Percentiles rank a stretch among this genome's conserved stretches.
These are phyloP conservation scores for Dichotomopilus funicola DNA, from an alignment of 2,329 filamentous ascomycete species.

Conservation along the genomic window DNA sequence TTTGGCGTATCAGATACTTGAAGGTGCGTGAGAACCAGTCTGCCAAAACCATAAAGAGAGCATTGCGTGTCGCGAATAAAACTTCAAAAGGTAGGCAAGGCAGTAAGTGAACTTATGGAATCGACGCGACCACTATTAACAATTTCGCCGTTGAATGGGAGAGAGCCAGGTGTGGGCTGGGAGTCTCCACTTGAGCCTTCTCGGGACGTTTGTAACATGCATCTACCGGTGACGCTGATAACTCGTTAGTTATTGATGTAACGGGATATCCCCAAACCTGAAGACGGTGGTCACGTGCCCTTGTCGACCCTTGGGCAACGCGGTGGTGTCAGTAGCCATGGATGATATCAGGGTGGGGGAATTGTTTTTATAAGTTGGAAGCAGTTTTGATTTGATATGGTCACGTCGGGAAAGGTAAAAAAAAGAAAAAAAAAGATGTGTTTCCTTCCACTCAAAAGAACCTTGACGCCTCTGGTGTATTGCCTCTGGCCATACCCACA, in stretches of 20 bases:
- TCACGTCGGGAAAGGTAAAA: background rate
- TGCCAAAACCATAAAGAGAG: slow-evolving; percentile 18
- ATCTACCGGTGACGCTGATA: background rate
- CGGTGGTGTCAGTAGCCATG: too few relatives aligned
- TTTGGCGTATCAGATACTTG: slow-evolving; percentile 12
- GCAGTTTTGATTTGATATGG: too few relatives aligned
- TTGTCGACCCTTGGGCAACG: too few relatives aligned
- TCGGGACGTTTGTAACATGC: background rate
- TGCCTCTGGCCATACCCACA: background rate
- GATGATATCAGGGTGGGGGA: too few relatives aligned
- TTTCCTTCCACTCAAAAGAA: background rate
- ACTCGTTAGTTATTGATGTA: too few relatives aligned
- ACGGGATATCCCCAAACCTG: too few relatives aligned
- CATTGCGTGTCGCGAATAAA: slow-evolving; percentile 5
- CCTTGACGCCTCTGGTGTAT: slow-evolving; percentile 1
- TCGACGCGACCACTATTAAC: slow-evolving; percentile 3
- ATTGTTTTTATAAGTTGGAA: too few relatives aligned
- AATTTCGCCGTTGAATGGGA: slow-evolving; percentile 10
- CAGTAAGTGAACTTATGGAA: background rate
- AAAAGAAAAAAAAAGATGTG: background rate
- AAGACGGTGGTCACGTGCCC: too few relatives aligned
- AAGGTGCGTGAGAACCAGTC: slow-evolving; percentile 14
- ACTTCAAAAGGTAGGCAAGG: background rate
- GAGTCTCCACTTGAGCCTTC: too few relatives aligned
- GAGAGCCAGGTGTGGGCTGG: too few relatives aligned